Evolutionary conservation across 140 eudicot genomes (phyloP), one percentile per base, ranked within the genome.

Genomic region (Oenanthe javanica): DNA sequence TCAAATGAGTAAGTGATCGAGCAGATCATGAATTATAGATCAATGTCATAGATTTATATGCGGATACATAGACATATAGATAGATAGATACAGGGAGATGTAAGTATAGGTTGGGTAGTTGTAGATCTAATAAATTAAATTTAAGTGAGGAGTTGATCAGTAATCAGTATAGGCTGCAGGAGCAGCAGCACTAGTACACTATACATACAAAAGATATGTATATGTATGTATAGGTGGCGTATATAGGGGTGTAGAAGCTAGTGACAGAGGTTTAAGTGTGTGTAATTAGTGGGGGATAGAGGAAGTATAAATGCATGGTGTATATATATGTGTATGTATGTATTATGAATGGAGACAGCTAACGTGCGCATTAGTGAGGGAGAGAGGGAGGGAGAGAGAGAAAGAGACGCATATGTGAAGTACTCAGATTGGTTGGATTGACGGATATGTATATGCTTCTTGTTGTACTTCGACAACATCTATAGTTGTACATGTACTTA

Each of bases 101-200:
- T 15, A 64, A 79, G 73, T 47, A 48, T 81, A 85, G 86, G 79
- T n/a, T 5, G 59, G 84, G 84, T 81, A 79, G 85, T 66, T 73
- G 87, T 83, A 67, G 92, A 84, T 88, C 89, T 82, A 88, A 79
- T 88, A 31, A 88, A 71, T n/a, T 52, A 77, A 82, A 71, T 76
- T 66, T 63, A 77, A 55, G 13, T 45, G 63, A 70, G 49, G 84
- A 21, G 15, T 19, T 72, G 27, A 43, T 46, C 16, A 43, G 54
- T 72, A 38, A 43, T 46, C 16, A 43, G 54, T 72, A 38, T 27
- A 73, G 87, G 55, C 46, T 84, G 42, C 82, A 76, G 84, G 7
- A 18, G 42, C 14, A 19, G 70, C 36, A 64, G 72, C 5, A 3
- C 15, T 1, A 23, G 70, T 25, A 63, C 15, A 63, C 38, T 9